Base-by-base conservation (phyloP, 176 grass and related monocot genomes). In the Secale cereale region DNA sequence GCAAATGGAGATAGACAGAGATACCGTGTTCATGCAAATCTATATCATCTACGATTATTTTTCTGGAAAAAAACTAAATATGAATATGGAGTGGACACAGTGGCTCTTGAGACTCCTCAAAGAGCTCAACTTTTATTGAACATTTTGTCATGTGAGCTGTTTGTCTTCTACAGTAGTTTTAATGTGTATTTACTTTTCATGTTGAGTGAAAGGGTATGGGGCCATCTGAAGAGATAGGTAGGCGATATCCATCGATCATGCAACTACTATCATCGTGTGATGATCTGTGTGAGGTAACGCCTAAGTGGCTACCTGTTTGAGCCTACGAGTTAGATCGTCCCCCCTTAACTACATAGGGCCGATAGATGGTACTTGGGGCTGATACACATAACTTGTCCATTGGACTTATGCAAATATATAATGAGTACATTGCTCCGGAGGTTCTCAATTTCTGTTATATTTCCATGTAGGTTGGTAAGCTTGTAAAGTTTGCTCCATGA, bases 91-190 rank as follows among this genome's bases (percentile, higher is more conserved):
- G 35, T 26, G 72, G 16, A 25, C 39, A 68, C 70, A 28, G 31
- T 43, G 9, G 65, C 81, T 66, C 78, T 72, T 73, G 61, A 64
- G 68, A 19, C 82, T 69, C n/a, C 59, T 69, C 36, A 71, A 85
- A 81, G n/a, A 70, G 40, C 63, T 79, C 20, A 29, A 8, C 46
- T 83, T 70, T 68, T 77, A 57, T 57, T 56, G 32, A 59, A 31
- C 73, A 35, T 32, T n/a, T 35, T 75, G 78, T 40, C 65, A 35
- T 77, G 30, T 35, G 30, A 61, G 29, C 22, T 23, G 2, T 4
- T 65, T 15, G 60, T 14, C 25, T 22, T 10, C 4, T 69, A 75
- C 54, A 30, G 30, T 46, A 28, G n/a, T 63, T 32, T 35, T 9
- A 37, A 85, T 5, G 17, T 74, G 12, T 30, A 50, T 64, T 43